phyloP scores from a whole-genome alignment of 257 asterid genomes.

The Osmanthus fragrans region DNA sequence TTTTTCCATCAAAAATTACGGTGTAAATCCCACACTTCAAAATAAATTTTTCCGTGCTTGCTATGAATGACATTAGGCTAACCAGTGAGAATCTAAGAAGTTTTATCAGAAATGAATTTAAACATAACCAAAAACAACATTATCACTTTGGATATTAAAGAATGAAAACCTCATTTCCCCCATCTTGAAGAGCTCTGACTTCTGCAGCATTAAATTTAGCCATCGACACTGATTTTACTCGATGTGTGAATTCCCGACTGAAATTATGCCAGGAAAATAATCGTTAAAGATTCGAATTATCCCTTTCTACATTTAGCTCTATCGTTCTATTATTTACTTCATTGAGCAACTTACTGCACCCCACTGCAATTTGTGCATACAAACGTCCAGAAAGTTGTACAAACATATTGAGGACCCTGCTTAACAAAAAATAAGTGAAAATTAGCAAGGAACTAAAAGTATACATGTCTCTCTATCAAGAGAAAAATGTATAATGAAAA shows the following conservation, averaged over 20 bases:
- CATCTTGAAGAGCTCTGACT: conserved; percentile 67
- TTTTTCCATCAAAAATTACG: conserved; percentile 28
- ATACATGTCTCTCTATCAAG: neutral
- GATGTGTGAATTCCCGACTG: conserved; percentile 91
- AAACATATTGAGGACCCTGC: conserved; percentile 96
- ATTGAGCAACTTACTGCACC: conserved; percentile 67
- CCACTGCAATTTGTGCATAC: conserved; percentile 92
- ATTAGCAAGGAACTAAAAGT: neutral
- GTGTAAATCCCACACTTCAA: conserved; percentile 69
- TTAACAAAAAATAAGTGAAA: conserved; percentile 1
- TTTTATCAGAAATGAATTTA: neutral
- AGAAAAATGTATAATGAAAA: neutral
- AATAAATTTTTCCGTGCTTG: conserved; percentile 70
- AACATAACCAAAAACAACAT: neutral
- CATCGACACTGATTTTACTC: conserved; percentile 90
- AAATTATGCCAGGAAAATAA: conserved; percentile 18
- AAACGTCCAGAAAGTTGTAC: conserved; percentile 92
- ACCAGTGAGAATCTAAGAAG: conserved; percentile 7
- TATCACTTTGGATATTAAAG: neutral
- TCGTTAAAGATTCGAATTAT: neutral
- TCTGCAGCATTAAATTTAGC: conserved; percentile 81
- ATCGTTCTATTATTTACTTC: neutral
- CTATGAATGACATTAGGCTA: conserved; percentile 35
- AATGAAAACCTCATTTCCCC: conserved; percentile 82
- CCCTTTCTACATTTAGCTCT: neutral